Evolutionary conservation across 306 rosid species (phyloP).

Genomic region (Comarum palustre): DNA sequence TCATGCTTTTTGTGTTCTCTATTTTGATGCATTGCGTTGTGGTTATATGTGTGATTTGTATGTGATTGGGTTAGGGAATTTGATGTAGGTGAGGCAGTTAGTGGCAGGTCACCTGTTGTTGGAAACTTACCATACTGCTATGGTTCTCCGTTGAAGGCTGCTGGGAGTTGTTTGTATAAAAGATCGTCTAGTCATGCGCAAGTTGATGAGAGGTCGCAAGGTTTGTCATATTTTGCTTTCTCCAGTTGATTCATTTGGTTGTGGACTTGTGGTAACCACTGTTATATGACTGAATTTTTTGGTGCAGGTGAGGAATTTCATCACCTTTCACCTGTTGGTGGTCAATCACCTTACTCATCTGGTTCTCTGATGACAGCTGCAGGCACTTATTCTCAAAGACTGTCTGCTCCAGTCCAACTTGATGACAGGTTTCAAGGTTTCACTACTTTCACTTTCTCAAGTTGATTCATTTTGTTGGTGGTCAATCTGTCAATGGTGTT

Average conservation of each 20-base stretch:
- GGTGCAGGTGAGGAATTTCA: background rate
- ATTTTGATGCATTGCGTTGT: background rate
- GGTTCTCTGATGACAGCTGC: too few species aligned
- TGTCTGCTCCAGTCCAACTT: background rate
- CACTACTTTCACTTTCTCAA: background rate
- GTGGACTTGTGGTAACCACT: too few species aligned
- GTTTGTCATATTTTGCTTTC: too few species aligned
- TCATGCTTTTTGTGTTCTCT: background rate
- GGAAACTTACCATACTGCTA: background rate
- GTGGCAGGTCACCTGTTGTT: background rate
- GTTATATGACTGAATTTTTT: background rate
- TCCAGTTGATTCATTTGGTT: too few species aligned
- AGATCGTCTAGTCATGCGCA: too few species aligned
- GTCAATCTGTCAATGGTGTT: background rate
- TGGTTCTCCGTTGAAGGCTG: background rate
- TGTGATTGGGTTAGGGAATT: background rate
- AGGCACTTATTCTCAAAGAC: background rate
- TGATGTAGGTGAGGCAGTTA: background rate
- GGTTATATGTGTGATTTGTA: background rate
- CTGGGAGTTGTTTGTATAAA: too few species aligned
- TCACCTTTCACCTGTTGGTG: background rate
- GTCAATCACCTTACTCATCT: background rate
- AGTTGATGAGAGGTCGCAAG: too few species aligned
- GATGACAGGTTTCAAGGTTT: background rate
- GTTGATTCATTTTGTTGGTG: background rate